A percentile compares a stretch with the other conserved stretches of the same genome.
These are phyloP conservation scores for Populus alba DNA, from an alignment of 345 rosid species.

Conservation along the genomic window DNA sequence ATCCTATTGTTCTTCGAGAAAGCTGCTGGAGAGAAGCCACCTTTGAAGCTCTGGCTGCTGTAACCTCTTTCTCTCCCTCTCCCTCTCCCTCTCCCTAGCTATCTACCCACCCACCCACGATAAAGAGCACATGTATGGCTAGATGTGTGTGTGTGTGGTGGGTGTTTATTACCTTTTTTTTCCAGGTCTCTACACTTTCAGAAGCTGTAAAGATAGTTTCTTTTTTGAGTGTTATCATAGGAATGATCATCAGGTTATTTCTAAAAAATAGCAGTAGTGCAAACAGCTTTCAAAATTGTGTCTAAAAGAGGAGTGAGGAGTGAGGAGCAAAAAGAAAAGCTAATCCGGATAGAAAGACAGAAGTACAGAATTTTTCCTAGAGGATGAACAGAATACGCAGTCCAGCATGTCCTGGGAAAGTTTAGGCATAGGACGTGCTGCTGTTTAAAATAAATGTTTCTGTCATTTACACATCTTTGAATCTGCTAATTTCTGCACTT, in stretches of 20 bases:
- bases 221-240: not conserved
- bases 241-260: not conserved
- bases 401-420: not conserved
- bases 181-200: not conserved
- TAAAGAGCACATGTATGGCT: no score
- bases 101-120: not conserved
- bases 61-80: conserved; percentile 34
- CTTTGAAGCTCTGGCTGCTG: conserved; percentile 67
- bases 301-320: not conserved
- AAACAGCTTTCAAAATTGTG: not conserved
- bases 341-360: not conserved
- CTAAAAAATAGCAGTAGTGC: not conserved
- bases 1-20: conserved; percentile 71
- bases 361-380: not conserved
- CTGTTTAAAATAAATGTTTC: not conserved
- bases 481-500: not conserved
- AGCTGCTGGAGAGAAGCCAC: conserved; percentile 93
- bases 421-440: not conserved
- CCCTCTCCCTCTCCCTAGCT: not conserved
- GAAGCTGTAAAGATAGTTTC: not conserved
- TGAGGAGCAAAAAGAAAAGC: not conserved
- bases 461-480: not conserved
- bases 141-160: not conserved
- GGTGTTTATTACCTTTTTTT: not conserved
- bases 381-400: not conserved